Percentiles rank a stretch among this genome's conserved stretches.
Conservation (phyloP, 768 basidiomycete species). For the Tubosaeta sp. region DNA sequence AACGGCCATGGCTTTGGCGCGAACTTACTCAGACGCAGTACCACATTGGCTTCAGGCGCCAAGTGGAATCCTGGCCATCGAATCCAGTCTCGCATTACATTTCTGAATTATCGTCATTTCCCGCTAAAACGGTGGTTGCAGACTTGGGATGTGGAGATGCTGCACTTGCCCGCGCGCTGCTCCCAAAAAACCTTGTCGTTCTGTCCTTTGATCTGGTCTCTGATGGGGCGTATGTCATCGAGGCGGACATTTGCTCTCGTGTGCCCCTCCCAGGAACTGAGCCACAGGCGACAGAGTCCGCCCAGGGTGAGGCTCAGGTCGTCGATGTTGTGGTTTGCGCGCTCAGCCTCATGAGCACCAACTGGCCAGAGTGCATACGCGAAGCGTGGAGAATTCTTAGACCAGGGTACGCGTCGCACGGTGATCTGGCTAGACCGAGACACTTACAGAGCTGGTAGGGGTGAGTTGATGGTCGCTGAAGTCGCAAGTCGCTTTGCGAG, state of each 20-base stretch:
- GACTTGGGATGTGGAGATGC: constrained; percentile 98
- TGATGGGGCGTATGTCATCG: constrained; percentile 70
- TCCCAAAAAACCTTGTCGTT: constrained; percentile 63
- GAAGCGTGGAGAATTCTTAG: constrained; percentile 89
- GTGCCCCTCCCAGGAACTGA: constrained; percentile 86
- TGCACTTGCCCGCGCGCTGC: constrained; percentile 69
- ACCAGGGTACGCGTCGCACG: constrained; percentile 56
- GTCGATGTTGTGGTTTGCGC: constrained; percentile 93
- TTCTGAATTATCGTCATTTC: constrained; percentile 56
- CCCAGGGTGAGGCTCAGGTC: constrained; percentile 61
- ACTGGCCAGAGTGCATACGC: constrained; percentile 88
- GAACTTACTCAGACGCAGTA: constrained; percentile 54
- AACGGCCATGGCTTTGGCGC: constrained; percentile 1
- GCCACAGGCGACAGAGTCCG: constrained; percentile 34
- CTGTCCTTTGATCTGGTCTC: constrained; percentile 81
- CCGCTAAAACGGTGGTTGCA: constrained; percentile 69
- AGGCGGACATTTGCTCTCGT: constrained; percentile 80
- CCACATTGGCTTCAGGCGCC: constrained; percentile 85
- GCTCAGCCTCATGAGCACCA: constrained; percentile 93
- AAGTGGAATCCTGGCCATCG: constrained; percentile 90
- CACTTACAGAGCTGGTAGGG: constrained; percentile 40
- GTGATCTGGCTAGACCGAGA: constrained; percentile 1
- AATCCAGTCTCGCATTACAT: constrained; percentile 90
- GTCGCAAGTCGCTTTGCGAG: constrained; percentile 80
- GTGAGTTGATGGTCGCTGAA: constrained; percentile 83